A percentile compares a stretch with the other conserved stretches of the same genome.
Conservation (phyloP, 2,329 filamentous ascomycete species). For the Plectosphaerella sp. region DNA sequence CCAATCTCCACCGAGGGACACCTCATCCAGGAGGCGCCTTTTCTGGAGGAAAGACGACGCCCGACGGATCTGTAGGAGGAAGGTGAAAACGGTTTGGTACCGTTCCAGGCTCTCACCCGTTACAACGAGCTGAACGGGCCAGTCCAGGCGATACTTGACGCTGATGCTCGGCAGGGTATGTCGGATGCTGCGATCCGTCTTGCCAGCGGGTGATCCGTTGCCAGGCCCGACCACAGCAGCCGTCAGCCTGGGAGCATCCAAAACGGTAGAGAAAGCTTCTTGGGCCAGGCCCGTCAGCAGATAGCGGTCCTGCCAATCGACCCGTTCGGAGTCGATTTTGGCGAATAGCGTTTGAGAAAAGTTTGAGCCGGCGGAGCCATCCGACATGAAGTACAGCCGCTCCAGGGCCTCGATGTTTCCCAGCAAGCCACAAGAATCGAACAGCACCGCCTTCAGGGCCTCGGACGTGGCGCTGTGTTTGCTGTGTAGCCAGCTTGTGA, state of each 20-base stretch:
- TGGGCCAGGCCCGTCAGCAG: conserved; percentile 74
- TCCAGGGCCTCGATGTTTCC: conserved; percentile 63
- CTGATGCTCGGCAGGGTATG: conserved; percentile 58
- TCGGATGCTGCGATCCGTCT: conserved; percentile 3
- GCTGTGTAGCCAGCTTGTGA: conserved; percentile 72
- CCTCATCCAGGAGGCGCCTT: conserved; percentile 38
- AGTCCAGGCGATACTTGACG: conserved; percentile 63
- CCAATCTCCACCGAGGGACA: conserved; percentile 28
- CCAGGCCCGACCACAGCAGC: conserved; percentile 28
- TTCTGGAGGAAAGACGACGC: conserved; percentile 63
- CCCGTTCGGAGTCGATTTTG: conserved; percentile 59
- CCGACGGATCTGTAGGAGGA: conserved; percentile 74
- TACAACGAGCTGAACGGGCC: conserved; percentile 69
- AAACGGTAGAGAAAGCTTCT: conserved; percentile 57
- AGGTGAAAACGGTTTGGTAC: conserved; percentile 70
- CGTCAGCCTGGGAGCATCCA: conserved; percentile 58
- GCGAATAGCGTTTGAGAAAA: conserved; percentile 71
- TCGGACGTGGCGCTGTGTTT: conserved; percentile 68
- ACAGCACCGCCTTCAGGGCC: conserved; percentile 62
- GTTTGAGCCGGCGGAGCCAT: conserved; percentile 62
- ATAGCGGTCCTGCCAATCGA: conserved; percentile 75
- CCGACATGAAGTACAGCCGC: conserved; percentile 69
- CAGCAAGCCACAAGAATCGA: conserved; percentile 64
- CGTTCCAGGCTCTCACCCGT: conserved; percentile 56
- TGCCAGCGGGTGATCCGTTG: not conserved